Evolutionary conservation across 768 basidiomycete species (phyloP).

Genomic region (Sistotremastrum suecicum): DNA sequence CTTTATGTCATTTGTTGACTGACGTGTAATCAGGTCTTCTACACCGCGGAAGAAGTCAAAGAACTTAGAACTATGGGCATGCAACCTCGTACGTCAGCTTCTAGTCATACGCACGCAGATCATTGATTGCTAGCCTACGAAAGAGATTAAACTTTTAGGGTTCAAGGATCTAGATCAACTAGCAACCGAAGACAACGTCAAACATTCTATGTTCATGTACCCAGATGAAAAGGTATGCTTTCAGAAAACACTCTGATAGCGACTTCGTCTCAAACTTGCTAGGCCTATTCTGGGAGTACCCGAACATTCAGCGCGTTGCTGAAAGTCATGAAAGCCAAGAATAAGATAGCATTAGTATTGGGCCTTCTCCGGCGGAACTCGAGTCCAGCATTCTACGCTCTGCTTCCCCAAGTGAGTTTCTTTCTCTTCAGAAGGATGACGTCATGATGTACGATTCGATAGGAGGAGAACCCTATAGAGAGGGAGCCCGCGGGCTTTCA

Average conservation of each 20-base stretch:
- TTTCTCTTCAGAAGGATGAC: conserved; percentile 1
- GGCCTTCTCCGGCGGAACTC: conserved; percentile 55
- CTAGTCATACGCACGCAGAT: too few species aligned
- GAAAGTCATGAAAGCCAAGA: conserved; percentile 65
- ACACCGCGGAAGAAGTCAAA: conserved; percentile 68
- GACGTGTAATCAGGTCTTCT: conserved; percentile 47
- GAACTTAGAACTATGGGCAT: conserved; percentile 72
- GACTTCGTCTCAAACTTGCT: background rate
- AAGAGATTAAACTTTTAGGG: conserved; percentile 83
- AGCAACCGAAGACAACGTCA: conserved; percentile 78
- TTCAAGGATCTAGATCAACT: conserved; percentile 68
- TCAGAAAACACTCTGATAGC: background rate
- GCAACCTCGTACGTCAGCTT: conserved; percentile 51
- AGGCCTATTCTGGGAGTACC: conserved; percentile 71
- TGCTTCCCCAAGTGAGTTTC: conserved; percentile 69
- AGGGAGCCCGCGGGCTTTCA: conserved; percentile 86
- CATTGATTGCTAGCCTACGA: conserved; percentile 1
- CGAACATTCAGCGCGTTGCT: conserved; percentile 83
- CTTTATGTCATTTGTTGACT: conserved; percentile 1
- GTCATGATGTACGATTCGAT: conserved; percentile 1
- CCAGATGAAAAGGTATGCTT: conserved; percentile 71
- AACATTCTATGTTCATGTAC: conserved; percentile 83
- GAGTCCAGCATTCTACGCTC: conserved; percentile 65
- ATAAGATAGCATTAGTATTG: conserved; percentile 70
- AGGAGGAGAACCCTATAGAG: conserved; percentile 61